These are phyloP conservation scores for Aurantiochytrium sp. DNA, from an alignment of 108 stramenopile genomes.

Conservation along the genomic window DNA sequence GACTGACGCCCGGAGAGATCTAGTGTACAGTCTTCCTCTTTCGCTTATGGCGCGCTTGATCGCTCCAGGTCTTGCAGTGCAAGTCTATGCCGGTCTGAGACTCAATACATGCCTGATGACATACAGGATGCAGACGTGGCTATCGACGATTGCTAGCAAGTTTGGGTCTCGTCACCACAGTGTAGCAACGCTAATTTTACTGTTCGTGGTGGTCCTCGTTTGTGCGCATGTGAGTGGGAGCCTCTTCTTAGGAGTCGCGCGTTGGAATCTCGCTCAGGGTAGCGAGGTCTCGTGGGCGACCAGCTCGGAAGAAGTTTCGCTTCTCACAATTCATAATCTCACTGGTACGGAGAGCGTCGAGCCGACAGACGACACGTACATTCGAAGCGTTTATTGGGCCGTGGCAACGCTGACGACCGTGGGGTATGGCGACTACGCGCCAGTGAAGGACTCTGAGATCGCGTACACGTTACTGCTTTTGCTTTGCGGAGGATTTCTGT, in stretches of 20 bases:
- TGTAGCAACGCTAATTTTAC: background rate
- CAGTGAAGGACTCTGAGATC: background rate
- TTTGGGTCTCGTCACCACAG: background rate
- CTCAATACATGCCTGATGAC: background rate
- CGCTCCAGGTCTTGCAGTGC: background rate
- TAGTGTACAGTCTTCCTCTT: background rate
- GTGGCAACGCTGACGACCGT: conserved; percentile 21
- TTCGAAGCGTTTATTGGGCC: conserved; percentile 13
- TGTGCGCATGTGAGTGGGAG: background rate
- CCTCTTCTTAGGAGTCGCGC: background rate
- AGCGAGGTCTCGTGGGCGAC: background rate
- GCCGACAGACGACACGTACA: background rate
- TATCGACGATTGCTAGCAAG: background rate
- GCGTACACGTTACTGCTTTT: background rate
- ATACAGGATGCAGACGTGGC: background rate
- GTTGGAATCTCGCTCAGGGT: background rate
- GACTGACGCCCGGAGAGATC: background rate
- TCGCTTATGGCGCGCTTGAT: background rate
- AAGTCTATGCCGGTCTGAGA: background rate
- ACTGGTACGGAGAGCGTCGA: background rate
- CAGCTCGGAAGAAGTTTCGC: background rate
- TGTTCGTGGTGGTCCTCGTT: background rate
- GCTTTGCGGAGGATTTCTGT: background rate
- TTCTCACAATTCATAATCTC: background rate
- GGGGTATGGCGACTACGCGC: conserved; percentile 13